Percentiles rank a stretch among this genome's conserved stretches.
Evolutionary conservation across 352 stramenopile genomes (phyloP).

Genomic region (Pythium dissotocum): DNA sequence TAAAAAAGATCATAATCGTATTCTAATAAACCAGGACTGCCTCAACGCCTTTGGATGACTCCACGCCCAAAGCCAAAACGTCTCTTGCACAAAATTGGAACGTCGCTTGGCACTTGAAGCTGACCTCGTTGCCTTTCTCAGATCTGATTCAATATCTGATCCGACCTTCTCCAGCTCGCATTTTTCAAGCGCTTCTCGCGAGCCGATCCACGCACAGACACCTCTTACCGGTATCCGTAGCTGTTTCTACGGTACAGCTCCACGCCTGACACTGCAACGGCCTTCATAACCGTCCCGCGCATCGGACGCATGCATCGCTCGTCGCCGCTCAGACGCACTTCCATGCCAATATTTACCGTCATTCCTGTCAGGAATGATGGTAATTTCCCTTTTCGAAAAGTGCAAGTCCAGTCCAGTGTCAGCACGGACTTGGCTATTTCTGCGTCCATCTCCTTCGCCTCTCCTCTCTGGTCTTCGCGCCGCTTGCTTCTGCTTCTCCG

Average conservation of each 20-base stretch:
- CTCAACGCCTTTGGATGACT: too few relatives aligned
- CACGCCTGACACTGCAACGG: neutral
- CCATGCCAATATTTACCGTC: neutral
- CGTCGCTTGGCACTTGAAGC: neutral
- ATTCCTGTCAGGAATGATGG: slow-evolving; percentile 12
- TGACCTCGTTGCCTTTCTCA: neutral
- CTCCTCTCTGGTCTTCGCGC: too few relatives aligned
- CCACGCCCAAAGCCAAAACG: too few relatives aligned
- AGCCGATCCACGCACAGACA: neutral
- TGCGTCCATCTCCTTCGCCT: neutral
- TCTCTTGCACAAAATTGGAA: too few relatives aligned
- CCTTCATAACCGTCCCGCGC: neutral
- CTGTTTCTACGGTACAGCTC: neutral
- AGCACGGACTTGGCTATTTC: neutral
- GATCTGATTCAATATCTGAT: neutral
- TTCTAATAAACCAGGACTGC: too few relatives aligned
- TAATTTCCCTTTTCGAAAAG: neutral
- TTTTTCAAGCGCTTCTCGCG: neutral
- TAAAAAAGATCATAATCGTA: slow-evolving; percentile 6
- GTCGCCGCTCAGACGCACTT: neutral
- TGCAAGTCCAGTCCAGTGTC: neutral
- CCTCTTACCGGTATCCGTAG: neutral
- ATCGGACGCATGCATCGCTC: neutral
- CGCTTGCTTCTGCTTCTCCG: neutral
- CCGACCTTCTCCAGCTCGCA: neutral